These are phyloP conservation scores for Leucosporidium scottii DNA, from an alignment of 768 basidiomycete genomes.

Conservation along the genomic window DNA sequence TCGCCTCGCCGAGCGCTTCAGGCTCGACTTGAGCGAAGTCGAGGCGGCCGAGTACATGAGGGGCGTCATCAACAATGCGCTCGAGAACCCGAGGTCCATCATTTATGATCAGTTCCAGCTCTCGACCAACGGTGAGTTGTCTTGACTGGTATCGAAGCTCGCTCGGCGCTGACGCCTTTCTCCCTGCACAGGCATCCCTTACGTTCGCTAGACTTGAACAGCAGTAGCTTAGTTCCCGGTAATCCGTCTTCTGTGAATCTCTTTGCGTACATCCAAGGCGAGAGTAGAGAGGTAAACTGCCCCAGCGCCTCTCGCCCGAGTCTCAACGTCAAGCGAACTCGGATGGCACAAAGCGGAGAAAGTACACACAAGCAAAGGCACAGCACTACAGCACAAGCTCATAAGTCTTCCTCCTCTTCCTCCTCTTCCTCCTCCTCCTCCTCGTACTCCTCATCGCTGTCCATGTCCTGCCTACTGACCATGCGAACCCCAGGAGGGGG, in stretches of 20 bases:
- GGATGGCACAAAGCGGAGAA: too few species aligned
- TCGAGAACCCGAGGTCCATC: slow-evolving; percentile 87
- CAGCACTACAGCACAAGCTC: background rate
- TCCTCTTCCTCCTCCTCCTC: background rate
- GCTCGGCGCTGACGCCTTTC: too few species aligned
- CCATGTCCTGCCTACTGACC: background rate
- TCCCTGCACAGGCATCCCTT: slow-evolving; percentile 11
- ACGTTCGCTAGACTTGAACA: background rate
- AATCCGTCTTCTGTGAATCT: too few species aligned
- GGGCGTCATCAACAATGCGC: slow-evolving; percentile 77
- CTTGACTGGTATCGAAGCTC: background rate
- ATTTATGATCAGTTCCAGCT: slow-evolving; percentile 74
- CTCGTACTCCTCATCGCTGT: background rate
- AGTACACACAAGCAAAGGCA: too few species aligned
- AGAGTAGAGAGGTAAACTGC: too few species aligned
- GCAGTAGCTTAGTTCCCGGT: too few species aligned
- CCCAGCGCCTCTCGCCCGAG: too few species aligned
- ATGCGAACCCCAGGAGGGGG: background rate
- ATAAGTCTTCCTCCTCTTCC: too few species aligned
- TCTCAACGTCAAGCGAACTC: too few species aligned
- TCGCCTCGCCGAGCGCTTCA: slow-evolving; percentile 78
- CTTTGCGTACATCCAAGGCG: too few species aligned
- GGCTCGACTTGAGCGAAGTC: slow-evolving; percentile 68
- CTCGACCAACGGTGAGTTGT: slow-evolving; percentile 5
- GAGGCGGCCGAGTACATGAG: slow-evolving; percentile 94